Base-by-base conservation (phyloP, 176 grass and related monocot genomes). In the Miscanthus lutarioriparius region DNA sequence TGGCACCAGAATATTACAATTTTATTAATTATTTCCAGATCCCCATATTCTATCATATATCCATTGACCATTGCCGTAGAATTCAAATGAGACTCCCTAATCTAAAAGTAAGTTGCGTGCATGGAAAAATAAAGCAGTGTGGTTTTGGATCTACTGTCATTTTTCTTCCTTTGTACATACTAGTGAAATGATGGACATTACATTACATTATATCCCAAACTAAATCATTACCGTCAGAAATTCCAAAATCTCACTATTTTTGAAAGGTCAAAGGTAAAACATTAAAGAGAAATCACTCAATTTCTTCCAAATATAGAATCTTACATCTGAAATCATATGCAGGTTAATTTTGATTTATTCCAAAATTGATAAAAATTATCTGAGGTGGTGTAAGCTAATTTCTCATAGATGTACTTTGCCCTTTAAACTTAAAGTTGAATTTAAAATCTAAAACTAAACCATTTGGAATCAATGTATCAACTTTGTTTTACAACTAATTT, bases 11-110 rank as follows among this genome's bases (percentile, higher is more conserved):
- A 59, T 59, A n/a, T 56, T 56, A n/a, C 19, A 67, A 5, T 12
- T 36, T 3, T 12, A 53, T 10, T 70, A 22, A 11, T 41, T 40
- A 69, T 32, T 27, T 81, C n/a, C 10, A 35, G 32, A 58, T 71
- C 54, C 20, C 22, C 33, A 56, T 81, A 70, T 81, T 79, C 15
- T 39, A 69, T 35, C 64, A 54, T 39, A 69, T 11, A 39, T 59
- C 54, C 22, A 23, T 23, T 59, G 32, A 69, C 22, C 22, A 62
- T 78, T 77, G 56, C 9, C 26, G 2, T 7, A 61, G n/a, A 69
- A 70, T 25, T 70, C 40, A 72, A 45, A 45, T 14, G 14, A 45
- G 3, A 32, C 22, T 1, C 17, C 15, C 25, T n/a, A 38, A 63
- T 10, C 25, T 25, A 63, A 17, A 36, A 59, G 26, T 10, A 48